phyloP scores from a whole-genome alignment of 2,329 filamentous ascomycete species.

The Aureobasidium sp. region DNA sequence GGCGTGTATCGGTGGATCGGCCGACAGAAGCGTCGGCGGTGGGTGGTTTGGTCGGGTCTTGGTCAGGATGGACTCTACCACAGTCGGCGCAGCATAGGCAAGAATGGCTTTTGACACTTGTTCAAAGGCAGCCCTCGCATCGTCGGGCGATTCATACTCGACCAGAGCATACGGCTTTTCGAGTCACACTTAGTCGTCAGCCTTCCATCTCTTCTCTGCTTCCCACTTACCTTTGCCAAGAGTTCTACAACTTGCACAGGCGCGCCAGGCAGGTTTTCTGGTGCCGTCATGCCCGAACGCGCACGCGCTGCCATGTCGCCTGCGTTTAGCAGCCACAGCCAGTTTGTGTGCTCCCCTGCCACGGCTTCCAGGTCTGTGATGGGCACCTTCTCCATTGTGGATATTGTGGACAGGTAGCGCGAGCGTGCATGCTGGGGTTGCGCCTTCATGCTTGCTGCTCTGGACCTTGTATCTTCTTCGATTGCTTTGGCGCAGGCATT shows the following conservation, averaged over 20 bases:
- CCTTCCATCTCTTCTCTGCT: not conserved
- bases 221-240: not conserved
- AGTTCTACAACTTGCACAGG: slow-evolving; percentile 11
- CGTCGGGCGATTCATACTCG: not conserved
- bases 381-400: slow-evolving; percentile 1
- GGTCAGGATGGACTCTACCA: not conserved
- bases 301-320: slow-evolving; percentile 8
- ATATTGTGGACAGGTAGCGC: slow-evolving; percentile 1
- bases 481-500: not conserved
- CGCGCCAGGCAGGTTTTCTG: not conserved
- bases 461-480: not conserved
- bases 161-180: slow-evolving; percentile 10
- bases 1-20: not conserved
- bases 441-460: not conserved
- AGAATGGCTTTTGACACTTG: not conserved
- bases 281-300: not conserved
- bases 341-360: not conserved
- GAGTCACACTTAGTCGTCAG: not conserved
- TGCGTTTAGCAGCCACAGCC: slow-evolving; percentile 12
- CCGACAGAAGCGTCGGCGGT: not conserved
- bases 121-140: not conserved
- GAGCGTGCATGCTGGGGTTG: not conserved
- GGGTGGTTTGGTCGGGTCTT: not conserved
- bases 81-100: not conserved
- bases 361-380: not conserved